Conservation (phyloP, 495 filamentous ascomycete species). For the Tuber microsphaerosporum region DNA sequence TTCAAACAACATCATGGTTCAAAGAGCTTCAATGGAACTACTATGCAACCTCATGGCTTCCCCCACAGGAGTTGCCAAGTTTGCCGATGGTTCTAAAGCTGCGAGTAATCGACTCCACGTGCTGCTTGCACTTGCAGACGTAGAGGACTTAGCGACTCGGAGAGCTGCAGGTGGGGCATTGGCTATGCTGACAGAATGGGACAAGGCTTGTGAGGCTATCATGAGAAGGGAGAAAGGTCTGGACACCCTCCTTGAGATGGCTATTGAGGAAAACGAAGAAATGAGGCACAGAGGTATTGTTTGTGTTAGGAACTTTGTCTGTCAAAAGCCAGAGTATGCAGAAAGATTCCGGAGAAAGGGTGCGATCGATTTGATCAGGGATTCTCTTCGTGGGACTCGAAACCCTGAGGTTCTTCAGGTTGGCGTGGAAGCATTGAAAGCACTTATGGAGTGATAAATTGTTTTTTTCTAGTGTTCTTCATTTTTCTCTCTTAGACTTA, state of each 20-base stretch:
- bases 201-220: slow-evolving; percentile 61
- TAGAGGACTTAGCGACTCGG: slow-evolving; percentile 69
- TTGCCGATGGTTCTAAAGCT: slow-evolving; percentile 60
- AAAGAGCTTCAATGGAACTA: slow-evolving; percentile 77
- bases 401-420: slow-evolving; percentile 59
- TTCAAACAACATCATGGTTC: slow-evolving; percentile 64
- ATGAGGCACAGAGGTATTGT: slow-evolving; percentile 72
- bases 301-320: slow-evolving; percentile 58
- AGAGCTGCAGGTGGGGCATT: slow-evolving; percentile 81
- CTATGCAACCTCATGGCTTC: slow-evolving; percentile 84
- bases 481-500: background rate
- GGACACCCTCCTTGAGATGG: slow-evolving; percentile 63
- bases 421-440: slow-evolving; percentile 57
- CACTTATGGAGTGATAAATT: slow-evolving; percentile 47
- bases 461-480: background rate
- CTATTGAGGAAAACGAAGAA: slow-evolving; percentile 66
- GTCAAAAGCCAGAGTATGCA: slow-evolving; percentile 22
- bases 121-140: slow-evolving; percentile 76
- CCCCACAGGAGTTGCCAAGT: slow-evolving; percentile 65
- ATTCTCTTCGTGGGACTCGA: slow-evolving; percentile 57
- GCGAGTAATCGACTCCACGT: slow-evolving; percentile 70
- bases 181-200: slow-evolving; percentile 72
- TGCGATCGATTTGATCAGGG: slow-evolving; percentile 56
- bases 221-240: slow-evolving; percentile 62
- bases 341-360: slow-evolving; percentile 45